Base-by-base conservation (phyloP, 2,329 filamentous ascomycete genomes). In the Cladosporium halotolerans region DNA sequence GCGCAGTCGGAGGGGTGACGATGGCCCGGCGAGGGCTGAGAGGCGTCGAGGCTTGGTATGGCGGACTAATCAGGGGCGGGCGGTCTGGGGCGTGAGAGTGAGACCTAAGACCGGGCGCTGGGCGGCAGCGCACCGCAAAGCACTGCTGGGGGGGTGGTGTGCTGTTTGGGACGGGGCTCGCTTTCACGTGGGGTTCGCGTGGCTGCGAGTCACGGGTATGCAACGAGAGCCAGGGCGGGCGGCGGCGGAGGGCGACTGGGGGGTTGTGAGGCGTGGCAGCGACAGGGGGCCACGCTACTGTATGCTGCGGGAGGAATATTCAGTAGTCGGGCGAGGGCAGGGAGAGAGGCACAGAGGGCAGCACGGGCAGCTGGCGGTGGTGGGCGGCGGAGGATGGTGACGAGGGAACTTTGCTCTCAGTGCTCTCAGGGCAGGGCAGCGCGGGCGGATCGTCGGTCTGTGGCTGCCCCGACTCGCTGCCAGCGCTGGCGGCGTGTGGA, bases 41-140 rank as follows among this genome's bases (percentile, higher is more conserved):
- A 14, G 34, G 23, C 23, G 23, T 38, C 19, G 9, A 19, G 46
- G 47, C 47, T 42, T 50, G 47, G 19, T 42, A 10, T 13, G 47
- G 40, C 9, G 28, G 41, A 31, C 40, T 41, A 40, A 44, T 51
- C 48, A 51, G 48, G 48, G 40, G 32, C 39, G 40, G 40, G 38
- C 40, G 48, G 39, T 43, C 18, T 50, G 39, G 47, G 11, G 42
- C 13, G 9, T 31, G 39, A 36, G 40, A 39, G 48, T 51, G 48
- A 51, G 48, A 51, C 48, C 40, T 42, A 18, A 28, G 16, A 18
- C 39, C 16, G 13, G 23, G 23, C 23, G 23, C 23, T 28, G 23
- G 23, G 23, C 23, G 23, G 23, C 23, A 28, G 23, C 23, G 23
- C 23, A 28, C 23, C 23, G 23, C 23, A 28, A 28, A 14, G 39